These are phyloP conservation scores for Lepidium sativum DNA, from an alignment of 345 rosid genomes.

Conservation along the genomic window DNA sequence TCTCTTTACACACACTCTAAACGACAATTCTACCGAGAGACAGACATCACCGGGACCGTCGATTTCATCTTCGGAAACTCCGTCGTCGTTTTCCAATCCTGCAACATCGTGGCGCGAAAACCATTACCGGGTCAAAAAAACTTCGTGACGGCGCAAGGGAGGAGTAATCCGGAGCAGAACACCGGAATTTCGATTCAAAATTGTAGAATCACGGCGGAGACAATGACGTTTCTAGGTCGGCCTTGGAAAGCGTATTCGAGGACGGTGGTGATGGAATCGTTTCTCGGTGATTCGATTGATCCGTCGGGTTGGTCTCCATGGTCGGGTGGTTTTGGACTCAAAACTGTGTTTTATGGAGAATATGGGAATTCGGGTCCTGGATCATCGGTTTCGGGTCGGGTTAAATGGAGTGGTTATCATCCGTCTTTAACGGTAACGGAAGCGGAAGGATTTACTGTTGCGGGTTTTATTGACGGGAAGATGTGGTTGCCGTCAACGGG, in stretches of 20 bases:
- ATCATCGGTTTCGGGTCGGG: slow-evolving; percentile 36
- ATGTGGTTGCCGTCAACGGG: slow-evolving; percentile 32
- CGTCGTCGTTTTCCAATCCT: slow-evolving; percentile 49
- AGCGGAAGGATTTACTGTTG: slow-evolving; percentile 23
- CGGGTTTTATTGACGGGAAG: slow-evolving; percentile 15
- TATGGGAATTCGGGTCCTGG: slow-evolving; percentile 47
- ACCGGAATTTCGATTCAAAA: slow-evolving; percentile 50
- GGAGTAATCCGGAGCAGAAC: slow-evolving; percentile 43
- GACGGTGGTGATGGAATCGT: slow-evolving; percentile 50
- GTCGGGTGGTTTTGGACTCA: slow-evolving; percentile 25
- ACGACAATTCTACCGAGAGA: slow-evolving; percentile 47
- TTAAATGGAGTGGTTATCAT: slow-evolving; percentile 43
- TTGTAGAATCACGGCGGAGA: slow-evolving; percentile 36
- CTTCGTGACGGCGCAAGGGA: slow-evolving; percentile 60
- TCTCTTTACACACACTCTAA: slow-evolving; percentile 54
- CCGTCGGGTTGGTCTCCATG: slow-evolving; percentile 56
- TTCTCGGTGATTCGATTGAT: slow-evolving; percentile 33
- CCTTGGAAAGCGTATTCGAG: slow-evolving; percentile 63
- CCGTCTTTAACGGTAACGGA: slow-evolving; percentile 19
- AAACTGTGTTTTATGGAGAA: slow-evolving; percentile 40
- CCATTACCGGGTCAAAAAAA: slow-evolving; percentile 39
- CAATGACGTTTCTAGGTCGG: slow-evolving; percentile 47
- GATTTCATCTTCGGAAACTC: slow-evolving; percentile 71
- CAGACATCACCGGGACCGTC: slow-evolving; percentile 40
- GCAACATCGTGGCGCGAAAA: slow-evolving; percentile 40